Conservation (phyloP, 805 yeast species). For the Wickerhamomyces ciferrii region DNA sequence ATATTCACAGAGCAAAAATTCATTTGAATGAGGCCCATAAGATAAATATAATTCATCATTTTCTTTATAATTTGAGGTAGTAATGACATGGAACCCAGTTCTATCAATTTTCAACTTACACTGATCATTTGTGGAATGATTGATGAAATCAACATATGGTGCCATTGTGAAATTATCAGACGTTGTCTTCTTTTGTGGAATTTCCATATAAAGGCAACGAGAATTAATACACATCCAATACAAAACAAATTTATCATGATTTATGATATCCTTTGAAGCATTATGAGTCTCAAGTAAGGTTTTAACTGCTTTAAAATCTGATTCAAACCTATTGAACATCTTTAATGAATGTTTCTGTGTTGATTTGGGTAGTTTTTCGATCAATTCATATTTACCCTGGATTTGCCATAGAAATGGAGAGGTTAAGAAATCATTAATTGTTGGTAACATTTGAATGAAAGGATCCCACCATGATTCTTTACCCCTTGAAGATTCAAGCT, state of each 20-base stretch:
- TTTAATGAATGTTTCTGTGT: conserved; percentile 33
- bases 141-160: conserved; percentile 84
- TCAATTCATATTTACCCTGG: conserved; percentile 21
- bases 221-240: conserved; percentile 89
- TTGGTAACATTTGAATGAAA: conserved; percentile 63
- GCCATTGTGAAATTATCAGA: conserved; percentile 83
- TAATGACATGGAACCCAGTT: conserved; percentile 49
- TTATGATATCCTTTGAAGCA: background rate
- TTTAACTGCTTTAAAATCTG: conserved; percentile 38
- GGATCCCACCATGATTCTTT: conserved; percentile 58
- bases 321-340: conserved; percentile 36
- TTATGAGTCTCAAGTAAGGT: conserved; percentile 11
- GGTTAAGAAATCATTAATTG: conserved; percentile 39
- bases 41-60: conserved; percentile 62
- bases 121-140: conserved; percentile 53
- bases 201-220: conserved; percentile 77
- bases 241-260: conserved; percentile 39
- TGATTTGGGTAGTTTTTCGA: conserved; percentile 38
- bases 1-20: conserved; percentile 76
- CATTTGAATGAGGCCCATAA: conserved; percentile 89
- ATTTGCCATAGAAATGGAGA: conserved; percentile 65
- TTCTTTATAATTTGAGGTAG: conserved; percentile 26
- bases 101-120: conserved; percentile 43
- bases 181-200: conserved; percentile 45
- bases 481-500: conserved; percentile 36